These are phyloP conservation scores for Coffea eugenioides DNA, from an alignment of 257 asterid genomes.

Conservation along the genomic window DNA sequence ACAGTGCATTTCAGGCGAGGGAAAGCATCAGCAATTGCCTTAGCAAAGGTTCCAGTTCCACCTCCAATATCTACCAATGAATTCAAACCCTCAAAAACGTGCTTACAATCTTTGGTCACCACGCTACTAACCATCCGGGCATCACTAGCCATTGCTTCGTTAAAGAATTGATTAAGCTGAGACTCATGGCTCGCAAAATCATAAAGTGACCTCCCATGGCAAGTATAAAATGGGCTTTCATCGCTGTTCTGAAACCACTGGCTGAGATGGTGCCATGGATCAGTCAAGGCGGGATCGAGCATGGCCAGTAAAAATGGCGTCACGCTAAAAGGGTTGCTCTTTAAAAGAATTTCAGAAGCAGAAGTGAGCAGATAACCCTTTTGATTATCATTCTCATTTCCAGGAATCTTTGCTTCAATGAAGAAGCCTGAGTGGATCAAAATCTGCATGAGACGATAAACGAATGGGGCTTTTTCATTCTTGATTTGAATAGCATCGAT, in stretches of 20 bases:
- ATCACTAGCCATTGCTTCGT: slow-evolving; percentile 21
- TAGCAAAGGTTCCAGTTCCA: slow-evolving; percentile 9
- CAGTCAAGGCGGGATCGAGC: slow-evolving; percentile 17
- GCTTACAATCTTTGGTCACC: not conserved
- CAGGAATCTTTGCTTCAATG: no score
- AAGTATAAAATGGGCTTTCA: not conserved
- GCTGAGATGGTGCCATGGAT: slow-evolving; percentile 19
- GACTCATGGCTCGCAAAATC: slow-evolving; percentile 1
- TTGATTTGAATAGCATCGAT: not conserved
- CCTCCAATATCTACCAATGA: slow-evolving; percentile 15
- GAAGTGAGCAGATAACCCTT: slow-evolving; percentile 19
- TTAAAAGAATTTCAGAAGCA: slow-evolving; percentile 17
- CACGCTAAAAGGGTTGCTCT: not conserved
- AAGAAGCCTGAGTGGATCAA: no score
- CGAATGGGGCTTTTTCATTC: no score
- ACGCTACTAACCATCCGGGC: not conserved
- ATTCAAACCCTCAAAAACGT: slow-evolving; percentile 19
- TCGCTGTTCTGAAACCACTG: slow-evolving; percentile 9
- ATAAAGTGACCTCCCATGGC: not conserved
- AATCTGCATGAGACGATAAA: no score
- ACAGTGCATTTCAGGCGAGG: slow-evolving; percentile 5
- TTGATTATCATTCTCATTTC: not conserved
- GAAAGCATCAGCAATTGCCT: slow-evolving; percentile 3
- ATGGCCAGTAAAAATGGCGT: not conserved
- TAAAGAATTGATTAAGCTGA: not conserved